Percentiles rank a stretch among this genome's conserved stretches.
phyloP scores from a whole-genome alignment of 331 rosid species.

The Ulmus americana region DNA sequence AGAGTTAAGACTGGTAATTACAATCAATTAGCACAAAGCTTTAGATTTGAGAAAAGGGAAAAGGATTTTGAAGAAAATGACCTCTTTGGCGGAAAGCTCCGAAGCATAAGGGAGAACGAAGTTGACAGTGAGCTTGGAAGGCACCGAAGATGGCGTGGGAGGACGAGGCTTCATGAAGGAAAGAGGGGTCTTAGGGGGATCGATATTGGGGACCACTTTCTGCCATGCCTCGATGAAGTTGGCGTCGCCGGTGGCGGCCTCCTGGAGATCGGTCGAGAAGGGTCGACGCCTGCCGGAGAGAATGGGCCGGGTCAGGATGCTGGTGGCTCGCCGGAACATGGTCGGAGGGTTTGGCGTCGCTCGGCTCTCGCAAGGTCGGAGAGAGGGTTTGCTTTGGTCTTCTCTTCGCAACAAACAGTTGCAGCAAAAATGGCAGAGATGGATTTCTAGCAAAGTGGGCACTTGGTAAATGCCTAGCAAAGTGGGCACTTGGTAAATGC shows the following conservation, averaged over 20 bases:
- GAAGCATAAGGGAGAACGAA: slow-evolving; percentile 87
- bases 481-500: no score
- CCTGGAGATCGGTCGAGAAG: slow-evolving; percentile 59
- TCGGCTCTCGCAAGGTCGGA: slow-evolving; percentile 98
- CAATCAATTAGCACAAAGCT: not conserved
- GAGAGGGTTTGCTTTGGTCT: slow-evolving; percentile 1
- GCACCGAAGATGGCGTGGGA: slow-evolving; percentile 53
- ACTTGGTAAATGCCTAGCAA: no score
- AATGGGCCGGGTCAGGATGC: slow-evolving; percentile 40
- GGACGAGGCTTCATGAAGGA: slow-evolving; percentile 72
- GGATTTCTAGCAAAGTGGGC: no score
- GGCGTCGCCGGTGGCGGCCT: slow-evolving; percentile 22
- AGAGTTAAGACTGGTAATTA: not conserved
- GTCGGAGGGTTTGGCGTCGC: slow-evolving; percentile 43
- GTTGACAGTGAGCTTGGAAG: slow-evolving; percentile 79
- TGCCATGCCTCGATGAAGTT: slow-evolving; percentile 62
- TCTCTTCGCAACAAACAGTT: no score
- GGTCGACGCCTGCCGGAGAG: slow-evolving; percentile 39
- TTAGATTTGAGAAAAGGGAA: not conserved
- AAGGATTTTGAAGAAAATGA: slow-evolving; percentile 8
- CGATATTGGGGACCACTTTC: slow-evolving; percentile 55
- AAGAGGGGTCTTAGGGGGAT: slow-evolving; percentile 72
- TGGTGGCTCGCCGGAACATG: slow-evolving; percentile 75
- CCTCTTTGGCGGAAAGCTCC: slow-evolving; percentile 78
- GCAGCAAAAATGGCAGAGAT: no score